Evolutionary conservation across 208 protist genomes (phyloP).

Genomic region (Herpetomonas tarakana): DNA sequence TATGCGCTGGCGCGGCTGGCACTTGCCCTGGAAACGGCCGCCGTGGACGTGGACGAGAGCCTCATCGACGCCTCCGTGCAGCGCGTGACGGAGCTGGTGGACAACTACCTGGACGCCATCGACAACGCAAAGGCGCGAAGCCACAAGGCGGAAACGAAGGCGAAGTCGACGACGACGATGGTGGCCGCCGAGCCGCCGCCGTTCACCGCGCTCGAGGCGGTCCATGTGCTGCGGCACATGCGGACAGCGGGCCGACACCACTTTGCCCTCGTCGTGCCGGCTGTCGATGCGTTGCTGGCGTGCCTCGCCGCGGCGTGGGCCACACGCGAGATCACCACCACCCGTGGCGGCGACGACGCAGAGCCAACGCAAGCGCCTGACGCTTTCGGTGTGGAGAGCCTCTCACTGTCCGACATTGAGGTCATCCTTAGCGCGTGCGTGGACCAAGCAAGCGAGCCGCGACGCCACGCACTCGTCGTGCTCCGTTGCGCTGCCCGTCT

Average conservation of each 20-base stretch:
- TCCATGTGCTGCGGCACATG: constrained; percentile 21
- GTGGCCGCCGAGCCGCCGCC: not conserved
- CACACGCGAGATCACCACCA: not conserved
- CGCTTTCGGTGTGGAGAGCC: not conserved
- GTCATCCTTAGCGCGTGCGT: constrained; percentile 28
- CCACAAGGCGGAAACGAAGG: not conserved
- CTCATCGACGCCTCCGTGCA: constrained; percentile 27
- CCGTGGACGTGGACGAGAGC: constrained; percentile 46
- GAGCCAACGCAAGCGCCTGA: not conserved
- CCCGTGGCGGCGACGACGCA: not conserved
- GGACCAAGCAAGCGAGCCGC: constrained; percentile 13
- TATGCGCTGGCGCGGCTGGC: constrained; percentile 34
- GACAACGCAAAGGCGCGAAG: not conserved
- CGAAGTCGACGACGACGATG: not conserved
- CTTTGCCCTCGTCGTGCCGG: constrained; percentile 20
- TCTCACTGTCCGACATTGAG: constrained; percentile 19
- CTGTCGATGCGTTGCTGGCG: constrained; percentile 31
- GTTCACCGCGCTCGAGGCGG: constrained; percentile 22
- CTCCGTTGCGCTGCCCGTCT: not conserved
- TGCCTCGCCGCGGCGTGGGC: constrained; percentile 8
- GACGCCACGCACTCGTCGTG: not conserved
- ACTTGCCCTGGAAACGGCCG: constrained; percentile 39
- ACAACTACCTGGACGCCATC: not conserved
- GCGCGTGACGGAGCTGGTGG: constrained; percentile 19
- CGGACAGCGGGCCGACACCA: constrained; percentile 13